phyloP scores from a whole-genome alignment of 23 red algal species.

The Gracilaria domingensis region DNA sequence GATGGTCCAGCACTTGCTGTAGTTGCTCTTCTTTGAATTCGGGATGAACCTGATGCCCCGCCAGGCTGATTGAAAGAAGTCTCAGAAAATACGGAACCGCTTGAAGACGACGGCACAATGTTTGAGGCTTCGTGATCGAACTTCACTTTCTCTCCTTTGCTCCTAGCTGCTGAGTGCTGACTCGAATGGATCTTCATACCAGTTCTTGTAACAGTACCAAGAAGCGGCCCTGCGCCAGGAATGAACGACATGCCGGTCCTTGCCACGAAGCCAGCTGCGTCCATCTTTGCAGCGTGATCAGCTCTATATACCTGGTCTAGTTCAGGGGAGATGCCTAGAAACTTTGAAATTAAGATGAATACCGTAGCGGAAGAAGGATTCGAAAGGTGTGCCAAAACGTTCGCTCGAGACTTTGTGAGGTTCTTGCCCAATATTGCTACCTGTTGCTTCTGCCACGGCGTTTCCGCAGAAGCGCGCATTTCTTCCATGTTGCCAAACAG shows the following conservation, averaged over 20 bases:
- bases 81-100: not conserved
- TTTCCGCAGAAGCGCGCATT: not conserved
- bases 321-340: not conserved
- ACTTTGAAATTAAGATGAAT: constrained; percentile 10
- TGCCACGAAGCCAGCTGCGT: constrained; percentile 5
- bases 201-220: not conserved
- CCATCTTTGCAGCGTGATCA: constrained; percentile 2
- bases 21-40: no score
- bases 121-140: constrained; percentile 11
- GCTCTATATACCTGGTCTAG: not conserved
- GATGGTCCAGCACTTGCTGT: no score
- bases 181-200: constrained; percentile 9
- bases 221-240: not conserved
- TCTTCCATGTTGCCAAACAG: constrained; percentile 23
- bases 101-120: not conserved
- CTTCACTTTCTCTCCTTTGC: not conserved
- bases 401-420: not conserved
- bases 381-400: constrained; percentile 10
- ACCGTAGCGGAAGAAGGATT: not conserved
- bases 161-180: not conserved
- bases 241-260: not conserved
- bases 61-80: not conserved
- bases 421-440: not conserved
- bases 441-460: constrained; percentile 19
- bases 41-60: no score